Base-by-base conservation (phyloP, 306 rosid genomes). In the Malus asiatica region DNA sequence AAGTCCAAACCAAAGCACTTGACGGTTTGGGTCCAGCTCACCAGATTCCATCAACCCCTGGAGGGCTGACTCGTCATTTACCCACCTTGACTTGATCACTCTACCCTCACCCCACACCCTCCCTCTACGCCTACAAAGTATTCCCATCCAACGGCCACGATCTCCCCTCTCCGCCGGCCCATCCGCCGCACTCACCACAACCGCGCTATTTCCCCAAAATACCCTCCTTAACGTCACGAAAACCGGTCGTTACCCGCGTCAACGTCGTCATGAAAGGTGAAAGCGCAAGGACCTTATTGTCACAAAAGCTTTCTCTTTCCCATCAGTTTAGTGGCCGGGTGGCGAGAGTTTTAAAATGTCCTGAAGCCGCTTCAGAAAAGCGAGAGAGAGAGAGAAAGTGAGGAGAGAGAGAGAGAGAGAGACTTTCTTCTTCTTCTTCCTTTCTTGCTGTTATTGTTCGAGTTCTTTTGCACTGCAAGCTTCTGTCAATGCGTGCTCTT, bases 201-300 rank as follows among this genome's bases (percentile, higher is more conserved):
- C 4, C 23, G 2, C 4, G 3, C 8, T 4, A 7, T 35, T 35
- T 78, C 70, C 87, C 93, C 59, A 82, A 71, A 82, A 30, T 69
- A 72, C 91, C 91, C 93, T 33, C 76, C 16, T 3, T 8, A 82
- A 82, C 83, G 88, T 78, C 80, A 78, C 22, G 72, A 35, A 30
- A 7, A 2, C 51, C 40, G 14, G 46, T 53, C 20, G 22, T 22
- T 40, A 27, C 59, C 62, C 12, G 59, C 30, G 66, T 78, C 81
- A 72, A 40, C 40, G 20, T 10, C 62, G 72, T 76, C 80, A 69
- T 81, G 23, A 60, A 32, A 23, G 29, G 6, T 33, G 8, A 77
- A 42, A 11, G 22, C 25, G 6, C 29, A 66, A 75, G 90, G 94
- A 57, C 80, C 88, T 76, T 82, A 30, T 72, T 44, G 97, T 87